Base-by-base conservation (phyloP, 257 asterid species). In the Gentiana straminea region DNA sequence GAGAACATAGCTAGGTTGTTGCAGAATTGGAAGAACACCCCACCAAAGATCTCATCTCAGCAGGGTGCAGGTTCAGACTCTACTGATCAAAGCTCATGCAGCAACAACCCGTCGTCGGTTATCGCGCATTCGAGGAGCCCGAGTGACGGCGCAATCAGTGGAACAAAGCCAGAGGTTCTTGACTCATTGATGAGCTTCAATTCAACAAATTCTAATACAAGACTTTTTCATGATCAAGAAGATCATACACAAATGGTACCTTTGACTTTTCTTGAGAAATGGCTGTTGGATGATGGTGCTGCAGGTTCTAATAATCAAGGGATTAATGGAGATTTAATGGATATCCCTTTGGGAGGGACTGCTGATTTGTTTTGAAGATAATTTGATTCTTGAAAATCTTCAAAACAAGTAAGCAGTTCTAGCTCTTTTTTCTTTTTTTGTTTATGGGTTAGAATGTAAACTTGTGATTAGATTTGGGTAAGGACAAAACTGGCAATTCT, bases 1-100 rank as follows among this genome's bases (percentile, higher is more conserved):
- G 90, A 84, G 1, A 88, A 88, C 71, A 88, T 88, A 7, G 88
- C 94, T n/a, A 81, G 83, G 32, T 52, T 88, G 70, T 86, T 88
- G 13, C 74, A 84, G 38, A 76, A 79, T 58, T 84, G 96, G 96
- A 75, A 61, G 68, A 80, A 73, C 35, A 52, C 89, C 0, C 74
- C 89, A 0, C 68, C 69, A 3, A 13, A 59, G 3, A 49, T 75
- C 0, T 63, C 71, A 6, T 57, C 37, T 24, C 63, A 82, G 5
- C 62, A 67, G 33, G 24, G 24, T 0, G 9, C 63, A 59, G 5
- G 36, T 13, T 49, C 44, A 7, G 61, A 74, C 0, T 75, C 66
- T 49, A 64, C 74, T 51, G 63, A 65, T 46, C 72, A 32, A 35
- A 62, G 59, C 59, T 58, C 72, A 4, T 55, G 64, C 53, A 55